Conservation (phyloP, 495 filamentous ascomycete genomes). For the Articulospora tetracladia region DNA sequence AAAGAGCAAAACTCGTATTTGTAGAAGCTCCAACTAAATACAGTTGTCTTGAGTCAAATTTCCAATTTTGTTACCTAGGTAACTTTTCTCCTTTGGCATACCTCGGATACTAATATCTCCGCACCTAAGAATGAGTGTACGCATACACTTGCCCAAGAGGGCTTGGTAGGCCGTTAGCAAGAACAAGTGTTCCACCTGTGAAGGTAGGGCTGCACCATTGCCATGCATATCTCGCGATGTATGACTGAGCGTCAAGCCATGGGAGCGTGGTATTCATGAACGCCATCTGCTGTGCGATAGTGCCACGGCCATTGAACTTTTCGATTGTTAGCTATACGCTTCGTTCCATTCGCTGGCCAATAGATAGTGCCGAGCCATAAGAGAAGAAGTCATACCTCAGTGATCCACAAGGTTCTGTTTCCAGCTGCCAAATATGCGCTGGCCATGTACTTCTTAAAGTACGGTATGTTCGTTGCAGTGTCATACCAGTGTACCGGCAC, state of each 20-base stretch:
- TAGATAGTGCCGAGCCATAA: no score
- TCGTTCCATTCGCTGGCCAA: no score
- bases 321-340: background rate
- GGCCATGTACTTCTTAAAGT: slow-evolving; percentile 56
- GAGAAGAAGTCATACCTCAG: slow-evolving; percentile 86
- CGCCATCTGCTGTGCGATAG: slow-evolving; percentile 36
- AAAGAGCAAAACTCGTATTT: no score
- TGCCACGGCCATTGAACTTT: slow-evolving; percentile 51
- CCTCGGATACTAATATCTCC: no score
- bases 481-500: slow-evolving; percentile 70
- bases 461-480: slow-evolving; percentile 33
- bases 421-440: slow-evolving; percentile 44
- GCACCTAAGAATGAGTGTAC: no score
- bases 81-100: no score
- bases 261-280: slow-evolving; percentile 56
- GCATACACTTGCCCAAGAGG: background rate
- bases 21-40: no score
- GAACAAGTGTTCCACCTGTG: background rate
- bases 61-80: no score
- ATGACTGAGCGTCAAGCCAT: slow-evolving; percentile 61
- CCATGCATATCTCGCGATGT: slow-evolving; percentile 71
- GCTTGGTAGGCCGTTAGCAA: background rate
- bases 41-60: no score
- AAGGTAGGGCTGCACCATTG: background rate
- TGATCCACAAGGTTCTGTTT: slow-evolving; percentile 66